Conservation (phyloP, 2,329 filamentous ascomycete species). For the Ophiocordyceps camponoti-floridani region DNA sequence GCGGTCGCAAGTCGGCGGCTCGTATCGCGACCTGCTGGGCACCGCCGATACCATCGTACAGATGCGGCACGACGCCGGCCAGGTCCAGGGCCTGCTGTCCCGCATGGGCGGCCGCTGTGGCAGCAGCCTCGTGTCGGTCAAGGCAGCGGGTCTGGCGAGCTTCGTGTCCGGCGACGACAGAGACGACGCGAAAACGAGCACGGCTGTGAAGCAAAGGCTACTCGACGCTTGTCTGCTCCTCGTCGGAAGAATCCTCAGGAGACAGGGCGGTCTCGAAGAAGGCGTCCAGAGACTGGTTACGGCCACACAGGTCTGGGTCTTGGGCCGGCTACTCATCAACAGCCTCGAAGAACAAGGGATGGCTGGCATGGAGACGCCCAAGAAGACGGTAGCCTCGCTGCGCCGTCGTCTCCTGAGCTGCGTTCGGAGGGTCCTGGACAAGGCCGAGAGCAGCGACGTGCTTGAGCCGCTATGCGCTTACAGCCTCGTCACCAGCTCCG, state of each 20-base stretch:
- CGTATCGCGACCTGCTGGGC: slow-evolving; percentile 76
- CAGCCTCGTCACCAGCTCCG: slow-evolving; percentile 63
- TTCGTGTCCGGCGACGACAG: slow-evolving; percentile 17
- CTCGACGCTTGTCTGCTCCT: slow-evolving; percentile 33
- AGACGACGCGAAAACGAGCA: slow-evolving; percentile 9
- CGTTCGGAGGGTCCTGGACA: slow-evolving; percentile 51
- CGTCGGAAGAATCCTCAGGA: slow-evolving; percentile 29
- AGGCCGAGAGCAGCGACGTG: slow-evolving; percentile 35
- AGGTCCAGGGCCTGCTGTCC: slow-evolving; percentile 52
- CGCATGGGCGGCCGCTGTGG: slow-evolving; percentile 65
- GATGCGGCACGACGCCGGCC: slow-evolving; percentile 65
- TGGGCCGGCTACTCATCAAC: slow-evolving; percentile 60
- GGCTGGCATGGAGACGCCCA: slow-evolving; percentile 36
- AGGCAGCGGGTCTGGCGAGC: slow-evolving; percentile 36
- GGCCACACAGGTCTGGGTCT: slow-evolving; percentile 54
- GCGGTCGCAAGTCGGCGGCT: slow-evolving; percentile 44
- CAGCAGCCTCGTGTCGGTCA: slow-evolving; percentile 47
- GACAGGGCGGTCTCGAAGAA: slow-evolving; percentile 14
- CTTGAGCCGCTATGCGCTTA: slow-evolving; percentile 66
- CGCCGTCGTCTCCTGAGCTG: slow-evolving; percentile 45
- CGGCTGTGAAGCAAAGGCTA: slow-evolving; percentile 27
- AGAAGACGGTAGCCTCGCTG: slow-evolving; percentile 43
- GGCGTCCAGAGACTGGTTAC: slow-evolving; percentile 32
- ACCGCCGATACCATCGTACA: slow-evolving; percentile 87
- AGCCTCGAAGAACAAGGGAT: slow-evolving; percentile 36